Evolutionary conservation across 1,284 basidiomycete genomes (phyloP).

Genomic region (Sporisorium reilianum): DNA sequence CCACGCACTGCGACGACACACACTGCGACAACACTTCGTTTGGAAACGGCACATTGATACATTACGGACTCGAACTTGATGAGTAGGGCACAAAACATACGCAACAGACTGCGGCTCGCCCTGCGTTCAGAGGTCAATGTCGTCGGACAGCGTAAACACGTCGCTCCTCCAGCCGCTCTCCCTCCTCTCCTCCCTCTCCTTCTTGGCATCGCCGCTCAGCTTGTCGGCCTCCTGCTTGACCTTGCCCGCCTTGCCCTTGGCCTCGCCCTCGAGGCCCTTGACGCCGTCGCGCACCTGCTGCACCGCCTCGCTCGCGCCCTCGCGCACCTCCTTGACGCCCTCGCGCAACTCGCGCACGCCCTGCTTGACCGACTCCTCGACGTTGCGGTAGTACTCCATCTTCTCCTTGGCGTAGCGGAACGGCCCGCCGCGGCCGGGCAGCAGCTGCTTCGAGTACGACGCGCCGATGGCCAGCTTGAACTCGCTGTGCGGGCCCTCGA

Average conservation of each 20-base stretch:
- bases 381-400: constrained; percentile 67
- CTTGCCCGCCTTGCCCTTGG: constrained; percentile 46
- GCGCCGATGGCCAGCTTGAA: constrained; percentile 72
- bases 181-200: constrained; percentile 67
- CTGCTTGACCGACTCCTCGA: constrained; percentile 35
- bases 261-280: constrained; percentile 46
- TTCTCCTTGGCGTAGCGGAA: constrained; percentile 67
- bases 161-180: constrained; percentile 71
- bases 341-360: constrained; percentile 28
- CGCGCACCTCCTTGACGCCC: constrained; percentile 26
- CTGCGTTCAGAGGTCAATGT: constrained; percentile 29
- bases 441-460: constrained; percentile 70
- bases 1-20: too few species aligned
- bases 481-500: constrained; percentile 70
- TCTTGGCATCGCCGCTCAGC: constrained; percentile 57
- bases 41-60: neutral
- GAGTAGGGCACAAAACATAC: neutral
- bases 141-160: constrained; percentile 65
- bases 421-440: constrained; percentile 68
- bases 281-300: constrained; percentile 41
- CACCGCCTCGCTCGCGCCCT: constrained; percentile 45
- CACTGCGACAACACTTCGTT: too few species aligned
- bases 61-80: neutral
- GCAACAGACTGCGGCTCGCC: neutral
- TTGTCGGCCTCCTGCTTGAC: constrained; percentile 62